These are phyloP conservation scores for Xylariaceae sp. DNA, from an alignment of 2,329 filamentous ascomycete genomes.

Conservation along the genomic window DNA sequence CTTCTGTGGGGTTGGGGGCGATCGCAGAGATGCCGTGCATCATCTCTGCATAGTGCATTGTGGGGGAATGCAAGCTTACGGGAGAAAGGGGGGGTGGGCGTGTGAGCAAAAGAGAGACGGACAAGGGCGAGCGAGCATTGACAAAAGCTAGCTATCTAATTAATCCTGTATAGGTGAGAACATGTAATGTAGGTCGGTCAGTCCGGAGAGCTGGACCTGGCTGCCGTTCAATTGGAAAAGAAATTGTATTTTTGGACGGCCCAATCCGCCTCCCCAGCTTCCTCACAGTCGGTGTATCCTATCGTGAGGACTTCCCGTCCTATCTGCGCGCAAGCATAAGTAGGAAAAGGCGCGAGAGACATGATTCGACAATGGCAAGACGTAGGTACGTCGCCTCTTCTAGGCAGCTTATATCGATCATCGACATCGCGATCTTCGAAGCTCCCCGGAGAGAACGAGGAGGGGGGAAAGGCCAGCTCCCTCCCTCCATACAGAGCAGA, in stretches of 20 bases:
- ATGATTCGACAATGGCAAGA: not conserved
- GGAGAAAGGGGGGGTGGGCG: not conserved
- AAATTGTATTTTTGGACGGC: not conserved
- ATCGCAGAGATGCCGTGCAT: slow-evolving; percentile 23
- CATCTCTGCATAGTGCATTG: slow-evolving; percentile 26
- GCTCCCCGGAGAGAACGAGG: too few relatives aligned
- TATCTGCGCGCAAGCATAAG: not conserved
- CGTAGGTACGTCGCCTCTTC: not conserved
- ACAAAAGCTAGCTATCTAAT: too few relatives aligned
- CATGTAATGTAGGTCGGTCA: too few relatives aligned
- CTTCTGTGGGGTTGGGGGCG: not conserved
- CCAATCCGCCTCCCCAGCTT: too few relatives aligned
- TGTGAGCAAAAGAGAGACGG: slow-evolving; percentile 2
- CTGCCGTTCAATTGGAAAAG: not conserved
- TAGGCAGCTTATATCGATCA: not conserved
- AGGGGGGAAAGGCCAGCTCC: not conserved
- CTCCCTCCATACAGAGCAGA: slow-evolving; percentile 3
- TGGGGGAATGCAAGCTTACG: slow-evolving; percentile 21
- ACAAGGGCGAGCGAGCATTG: not conserved
- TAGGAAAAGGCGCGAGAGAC: not conserved
- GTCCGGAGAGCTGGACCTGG: not conserved
- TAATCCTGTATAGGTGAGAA: too few relatives aligned
- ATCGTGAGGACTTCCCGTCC: not conserved
- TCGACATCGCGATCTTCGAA: not conserved
- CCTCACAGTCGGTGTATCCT: not conserved